Conservation (phyloP, 768 basidiomycete species). For the Exsudoporus frostii region DNA sequence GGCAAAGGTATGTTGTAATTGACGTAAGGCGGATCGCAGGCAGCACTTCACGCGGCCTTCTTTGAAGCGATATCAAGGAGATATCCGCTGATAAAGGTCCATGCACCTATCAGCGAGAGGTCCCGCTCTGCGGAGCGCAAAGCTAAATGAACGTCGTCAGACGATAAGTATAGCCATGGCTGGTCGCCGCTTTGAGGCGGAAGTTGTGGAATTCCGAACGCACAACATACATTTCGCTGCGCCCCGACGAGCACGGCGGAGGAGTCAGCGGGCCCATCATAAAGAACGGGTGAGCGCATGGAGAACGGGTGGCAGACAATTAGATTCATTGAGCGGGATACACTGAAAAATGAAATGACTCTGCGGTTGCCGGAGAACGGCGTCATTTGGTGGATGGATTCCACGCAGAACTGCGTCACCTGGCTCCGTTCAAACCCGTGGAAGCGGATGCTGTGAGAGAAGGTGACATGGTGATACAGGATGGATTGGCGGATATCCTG, state of each 20-base stretch:
- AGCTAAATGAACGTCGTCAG: not conserved
- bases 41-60: conserved; percentile 16
- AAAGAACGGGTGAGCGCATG: conserved; percentile 19
- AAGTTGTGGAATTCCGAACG: not conserved
- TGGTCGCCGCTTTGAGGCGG: conserved; percentile 2
- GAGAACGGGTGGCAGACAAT: conserved; percentile 30
- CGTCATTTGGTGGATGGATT: conserved; percentile 24
- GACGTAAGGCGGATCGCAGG: conserved; percentile 29
- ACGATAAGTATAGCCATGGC: not conserved
- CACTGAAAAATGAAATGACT: conserved; percentile 26
- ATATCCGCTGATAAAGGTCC: conserved; percentile 30
- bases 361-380: conserved; percentile 23
- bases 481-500: not conserved
- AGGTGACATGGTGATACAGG: conserved; percentile 5
- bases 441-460: conserved; percentile 7
- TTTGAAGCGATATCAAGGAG: conserved; percentile 22
- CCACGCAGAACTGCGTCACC: conserved; percentile 17
- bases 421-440: conserved; percentile 6
- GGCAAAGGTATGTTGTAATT: conserved; percentile 27
- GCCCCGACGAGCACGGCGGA: conserved; percentile 22
- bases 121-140: not conserved
- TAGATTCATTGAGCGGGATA: conserved; percentile 25
- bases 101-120: conserved; percentile 8
- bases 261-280: conserved; percentile 8
- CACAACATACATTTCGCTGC: not conserved